A percentile compares a stretch with the other conserved stretches of the same genome.
Evolutionary conservation across 805 yeast genomes (phyloP).

Genomic region (Myxozyma nipponensis): DNA sequence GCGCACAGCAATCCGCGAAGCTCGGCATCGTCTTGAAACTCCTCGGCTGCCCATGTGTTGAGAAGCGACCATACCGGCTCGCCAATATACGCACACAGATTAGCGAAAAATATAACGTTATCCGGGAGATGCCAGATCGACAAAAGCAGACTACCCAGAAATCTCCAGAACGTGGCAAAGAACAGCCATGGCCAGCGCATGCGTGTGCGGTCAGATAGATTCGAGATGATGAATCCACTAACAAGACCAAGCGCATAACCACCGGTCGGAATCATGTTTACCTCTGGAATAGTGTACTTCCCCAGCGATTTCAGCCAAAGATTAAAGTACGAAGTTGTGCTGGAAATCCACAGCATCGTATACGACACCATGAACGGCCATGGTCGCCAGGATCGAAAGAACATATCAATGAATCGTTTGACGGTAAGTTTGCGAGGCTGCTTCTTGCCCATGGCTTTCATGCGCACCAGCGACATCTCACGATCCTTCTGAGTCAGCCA

Average conservation of each 20-base stretch:
- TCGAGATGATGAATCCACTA: conserved; percentile 32
- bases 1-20: conserved; percentile 20
- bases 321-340: conserved; percentile 31
- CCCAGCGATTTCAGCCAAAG: conserved; percentile 35
- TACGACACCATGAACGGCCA: conserved; percentile 26
- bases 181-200: conserved; percentile 24
- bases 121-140: conserved; percentile 21
- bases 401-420: conserved; percentile 15
- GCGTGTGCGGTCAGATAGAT: conserved; percentile 33
- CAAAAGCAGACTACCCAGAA: conserved; percentile 16
- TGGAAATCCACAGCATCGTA: conserved; percentile 22
- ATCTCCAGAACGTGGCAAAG: conserved; percentile 15
- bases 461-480: conserved; percentile 14
- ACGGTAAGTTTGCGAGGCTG: conserved; percentile 14
- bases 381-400: conserved; percentile 23
- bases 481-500: conserved; percentile 17
- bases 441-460: conserved; percentile 12
- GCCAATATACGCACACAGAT: conserved; percentile 17
- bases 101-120: conserved; percentile 22
- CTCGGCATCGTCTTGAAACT: conserved; percentile 23
- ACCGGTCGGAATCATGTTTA: conserved; percentile 38
- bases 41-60: conserved; percentile 25
- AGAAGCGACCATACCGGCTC: conserved; percentile 26
- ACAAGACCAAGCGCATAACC: conserved; percentile 37
- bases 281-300: conserved; percentile 32